Base-by-base conservation (phyloP, 139 green algal genomes). In the Chara braunii region DNA sequence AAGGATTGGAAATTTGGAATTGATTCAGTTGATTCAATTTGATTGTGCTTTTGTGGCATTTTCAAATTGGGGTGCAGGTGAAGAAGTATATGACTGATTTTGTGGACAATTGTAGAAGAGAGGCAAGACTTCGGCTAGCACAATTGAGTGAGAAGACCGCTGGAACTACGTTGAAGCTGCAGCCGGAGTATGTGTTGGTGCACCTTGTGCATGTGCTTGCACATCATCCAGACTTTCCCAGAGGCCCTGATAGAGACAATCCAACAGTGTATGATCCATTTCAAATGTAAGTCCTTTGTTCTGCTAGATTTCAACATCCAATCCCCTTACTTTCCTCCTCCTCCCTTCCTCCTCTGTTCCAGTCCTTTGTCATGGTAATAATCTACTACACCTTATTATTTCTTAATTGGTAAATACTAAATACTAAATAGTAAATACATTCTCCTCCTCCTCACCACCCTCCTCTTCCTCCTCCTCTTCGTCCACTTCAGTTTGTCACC, bases 151-250 rank as follows among this genome's bases (percentile, higher is more conserved):
- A 1, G 31, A 22, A 57, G 33, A 18, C 40, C 40, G 40, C 40
- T 18, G 80, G 55, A 81, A 59, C 14, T 12, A 23, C 11, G 23
- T 53, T 94, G 35, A 72, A 80, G 11, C 68, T 85, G 30, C 74
- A 79, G 61, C 87, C 87, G 1, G 87, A 94, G 71, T 90, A 89
- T 74, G 43, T 88, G 37, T 60, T 95, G 37, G 64, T 85, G 1
- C 89, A 81, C 74, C 53, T 87, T 31, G 29, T 94, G 2, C 87
- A 86, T 69, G 53, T 89, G 5, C 77, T 95, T 42, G 87, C 82
- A 2, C 85, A 92, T 55, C 88, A 94, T 61, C 87, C 88, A 1
- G 86, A 94, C 70, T 90, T 85, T 56, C 87, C 88, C 3, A 34
- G 40, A 0, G 34, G 34, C 34, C 57, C 80, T 61, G 73, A 48